These are phyloP conservation scores for Microdochium bolleyi DNA, from an alignment of 2,329 filamentous ascomycete species.

Conservation along the genomic window DNA sequence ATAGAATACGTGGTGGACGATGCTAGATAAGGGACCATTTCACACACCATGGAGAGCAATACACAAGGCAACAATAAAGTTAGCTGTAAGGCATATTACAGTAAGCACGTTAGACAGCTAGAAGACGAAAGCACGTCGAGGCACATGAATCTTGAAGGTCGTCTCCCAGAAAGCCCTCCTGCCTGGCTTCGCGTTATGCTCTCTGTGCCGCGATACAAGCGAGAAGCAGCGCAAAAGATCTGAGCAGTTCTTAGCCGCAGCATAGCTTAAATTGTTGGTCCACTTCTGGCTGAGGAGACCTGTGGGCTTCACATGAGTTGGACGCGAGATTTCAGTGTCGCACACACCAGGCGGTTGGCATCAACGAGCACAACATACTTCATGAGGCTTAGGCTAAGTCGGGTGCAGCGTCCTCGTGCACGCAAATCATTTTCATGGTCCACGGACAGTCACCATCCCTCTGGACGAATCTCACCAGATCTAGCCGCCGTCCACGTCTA, in stretches of 20 bases:
- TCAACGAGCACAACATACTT: not conserved
- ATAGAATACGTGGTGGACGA: not conserved
- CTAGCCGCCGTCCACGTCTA: not conserved
- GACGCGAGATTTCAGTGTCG: not conserved
- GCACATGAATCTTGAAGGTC: not conserved
- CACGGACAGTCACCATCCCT: not conserved
- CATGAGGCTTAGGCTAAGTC: not conserved
- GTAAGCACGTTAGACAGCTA: not conserved
- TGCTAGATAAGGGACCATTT: not conserved
- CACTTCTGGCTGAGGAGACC: not conserved
- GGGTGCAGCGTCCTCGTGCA: not conserved
- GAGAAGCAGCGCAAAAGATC: not conserved
- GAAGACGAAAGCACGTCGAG: not conserved
- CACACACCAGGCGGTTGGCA: not conserved
- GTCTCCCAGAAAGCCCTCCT: not conserved
- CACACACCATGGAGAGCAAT: not conserved
- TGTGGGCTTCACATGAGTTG: not conserved
- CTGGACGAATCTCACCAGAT: not conserved
- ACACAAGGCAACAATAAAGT: not conserved
- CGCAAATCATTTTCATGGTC: not conserved
- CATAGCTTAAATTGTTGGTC: not conserved
- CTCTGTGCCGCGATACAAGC: not conserved
- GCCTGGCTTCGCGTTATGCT: not conserved
- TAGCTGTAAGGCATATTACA: not conserved
- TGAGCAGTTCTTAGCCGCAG: not conserved